Base-by-base conservation (phyloP, 2,329 filamentous ascomycete species). In the Cordyceps cateniannulata region DNA sequence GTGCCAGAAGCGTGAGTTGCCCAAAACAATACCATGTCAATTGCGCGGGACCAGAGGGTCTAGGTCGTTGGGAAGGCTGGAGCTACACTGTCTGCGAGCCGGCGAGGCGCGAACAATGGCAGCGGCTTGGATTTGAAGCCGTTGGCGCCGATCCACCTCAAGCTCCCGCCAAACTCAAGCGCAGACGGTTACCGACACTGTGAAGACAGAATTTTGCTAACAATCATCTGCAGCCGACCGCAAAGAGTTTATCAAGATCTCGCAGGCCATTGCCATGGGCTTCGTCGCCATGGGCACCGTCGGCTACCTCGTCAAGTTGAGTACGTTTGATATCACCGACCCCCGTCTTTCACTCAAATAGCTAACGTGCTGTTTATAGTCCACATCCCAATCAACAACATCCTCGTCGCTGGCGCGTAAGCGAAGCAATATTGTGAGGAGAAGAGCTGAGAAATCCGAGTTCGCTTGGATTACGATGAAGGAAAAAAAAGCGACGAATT, bases 211-310 rank as follows among this genome's bases (percentile, higher is more conserved):
- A 9, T 2, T 12, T 45, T 1, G n/a, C 40, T 40, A 18, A 18
- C 52, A 48, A 27, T 9, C 6, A n/a, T 16, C 9, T 52, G 25
- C 44, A 76, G 75, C 75, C 60, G 76, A 79, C 59, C 70, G 73
- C 65, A 72, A 74, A 64, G 76, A 79, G 67, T 79, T 78, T 64
- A 68, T 77, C 59, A 74, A 75, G 65, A 72, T 79, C 61, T 77
- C 75, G 70, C 78, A 81, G 75, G 86, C 86, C 63, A 86, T 89
- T 64, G 86, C 85, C 62, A 81, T 87, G 64, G 86, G 86, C 62
- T 89, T 89, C 76, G 73, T 89, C 64, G 81, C 88, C 73, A 88
- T 88, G 85, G 85, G 85, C 64, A 83, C 84, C 52, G 86, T 88
- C 62, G 86, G 86, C 64, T 89, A 88, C 75, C 74, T 89, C 64